Evolutionary conservation across 2,329 filamentous ascomycete genomes (phyloP).

Genomic region (Grosmannia clavigera): DNA sequence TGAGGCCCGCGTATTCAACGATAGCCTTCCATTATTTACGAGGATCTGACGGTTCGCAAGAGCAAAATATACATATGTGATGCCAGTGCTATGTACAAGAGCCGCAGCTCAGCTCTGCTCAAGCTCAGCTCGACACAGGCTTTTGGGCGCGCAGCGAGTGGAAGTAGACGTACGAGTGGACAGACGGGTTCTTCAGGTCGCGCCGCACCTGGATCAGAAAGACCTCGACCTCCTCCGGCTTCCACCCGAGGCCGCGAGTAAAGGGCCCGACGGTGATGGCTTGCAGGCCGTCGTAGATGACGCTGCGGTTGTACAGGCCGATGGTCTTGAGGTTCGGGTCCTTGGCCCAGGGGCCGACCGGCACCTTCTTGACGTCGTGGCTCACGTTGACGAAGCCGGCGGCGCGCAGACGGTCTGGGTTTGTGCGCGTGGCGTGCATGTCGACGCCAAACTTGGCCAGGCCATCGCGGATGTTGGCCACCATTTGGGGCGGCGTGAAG

Average conservation of each 20-base stretch:
- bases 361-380: conserved; percentile 18
- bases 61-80: too few relatives aligned
- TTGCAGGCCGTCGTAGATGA: conserved; percentile 15
- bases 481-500: conserved; percentile 8
- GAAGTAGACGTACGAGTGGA: neutral
- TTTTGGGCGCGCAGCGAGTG: neutral
- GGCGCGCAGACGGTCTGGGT: conserved; percentile 18
- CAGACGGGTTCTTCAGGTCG: neutral
- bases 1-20: too few relatives aligned
- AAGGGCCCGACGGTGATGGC: conserved; percentile 16
- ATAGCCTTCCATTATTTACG: too few relatives aligned
- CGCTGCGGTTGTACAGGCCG: conserved; percentile 16
- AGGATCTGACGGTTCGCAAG: too few relatives aligned
- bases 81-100: too few relatives aligned
- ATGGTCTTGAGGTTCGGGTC: conserved; percentile 15
- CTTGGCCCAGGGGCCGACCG: conserved; percentile 21
- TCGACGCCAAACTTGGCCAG: conserved; percentile 15
- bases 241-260: conserved; percentile 15
- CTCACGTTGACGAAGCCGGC: conserved; percentile 22
- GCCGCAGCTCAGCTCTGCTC: too few relatives aligned
- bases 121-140: neutral
- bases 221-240: conserved; percentile 14
- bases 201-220: conserved; percentile 7
- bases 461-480: neutral
- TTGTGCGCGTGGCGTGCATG: conserved; percentile 12